Evolutionary conservation across 208 protist genomes (phyloP).

Genomic region (Balamuthia mandrillaris): DNA sequence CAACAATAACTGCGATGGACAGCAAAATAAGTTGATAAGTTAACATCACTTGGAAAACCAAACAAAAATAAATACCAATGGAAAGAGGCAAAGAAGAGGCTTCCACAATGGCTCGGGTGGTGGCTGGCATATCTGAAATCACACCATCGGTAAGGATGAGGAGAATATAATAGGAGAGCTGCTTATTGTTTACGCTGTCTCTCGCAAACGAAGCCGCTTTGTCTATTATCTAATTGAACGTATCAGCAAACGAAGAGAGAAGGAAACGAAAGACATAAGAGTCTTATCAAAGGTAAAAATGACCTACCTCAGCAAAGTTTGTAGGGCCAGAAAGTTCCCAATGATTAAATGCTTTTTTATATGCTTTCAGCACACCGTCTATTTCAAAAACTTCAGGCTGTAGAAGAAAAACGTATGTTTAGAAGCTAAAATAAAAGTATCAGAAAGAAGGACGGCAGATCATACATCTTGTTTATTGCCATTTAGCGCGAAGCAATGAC

Average conservation of each 20-base stretch:
- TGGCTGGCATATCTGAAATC: slow-evolving; percentile 49
- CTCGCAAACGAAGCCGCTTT: not conserved
- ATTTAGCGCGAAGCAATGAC: slow-evolving; percentile 35
- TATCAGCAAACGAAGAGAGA: not conserved
- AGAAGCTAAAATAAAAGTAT: too few relatives aligned
- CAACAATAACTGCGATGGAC: slow-evolving; percentile 38
- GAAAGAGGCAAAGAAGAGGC: slow-evolving; percentile 26
- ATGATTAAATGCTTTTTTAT: slow-evolving; percentile 9
- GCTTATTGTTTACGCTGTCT: not conserved
- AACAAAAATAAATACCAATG: not conserved
- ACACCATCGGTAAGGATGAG: slow-evolving; percentile 32
- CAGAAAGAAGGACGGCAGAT: not conserved
- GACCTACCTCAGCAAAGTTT: slow-evolving; percentile 29
- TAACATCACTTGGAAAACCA: too few relatives aligned
- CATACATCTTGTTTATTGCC: slow-evolving; percentile 24
- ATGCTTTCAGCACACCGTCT: slow-evolving; percentile 16
- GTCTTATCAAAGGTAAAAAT: not conserved
- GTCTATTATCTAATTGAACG: not conserved
- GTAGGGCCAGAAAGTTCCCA: slow-evolving; percentile 30
- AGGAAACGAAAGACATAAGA: not conserved
- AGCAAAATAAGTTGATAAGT: not conserved
- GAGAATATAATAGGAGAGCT: slow-evolving; percentile 5
- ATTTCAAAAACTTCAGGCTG: slow-evolving; percentile 16
- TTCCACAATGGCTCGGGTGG: slow-evolving; percentile 31
- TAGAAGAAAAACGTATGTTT: too few relatives aligned